phyloP scores from a whole-genome alignment of 495 filamentous ascomycete genomes.

The Aspergillus taichungensis region DNA sequence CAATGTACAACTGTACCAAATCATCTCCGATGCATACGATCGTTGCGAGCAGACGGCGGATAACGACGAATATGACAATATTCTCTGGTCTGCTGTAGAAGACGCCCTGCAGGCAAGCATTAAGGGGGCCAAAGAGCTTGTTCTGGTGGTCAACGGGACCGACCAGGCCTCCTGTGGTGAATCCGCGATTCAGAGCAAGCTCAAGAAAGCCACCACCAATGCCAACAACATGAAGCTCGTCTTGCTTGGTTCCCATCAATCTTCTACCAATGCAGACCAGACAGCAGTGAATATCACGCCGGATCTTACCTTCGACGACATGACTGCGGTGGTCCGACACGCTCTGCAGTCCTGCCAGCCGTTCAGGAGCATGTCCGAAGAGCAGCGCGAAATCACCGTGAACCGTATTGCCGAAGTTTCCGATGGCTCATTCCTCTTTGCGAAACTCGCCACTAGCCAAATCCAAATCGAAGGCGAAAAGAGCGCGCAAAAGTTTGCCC shows the following conservation, averaged over 20 bases:
- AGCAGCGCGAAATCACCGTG: constrained; percentile 19
- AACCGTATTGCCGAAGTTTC: constrained; percentile 27
- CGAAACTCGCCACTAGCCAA: constrained; percentile 26
- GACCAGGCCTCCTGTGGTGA: constrained; percentile 29
- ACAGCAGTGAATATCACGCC: constrained; percentile 7
- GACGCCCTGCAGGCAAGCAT: constrained; percentile 18
- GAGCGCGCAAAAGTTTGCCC: constrained; percentile 14
- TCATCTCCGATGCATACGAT: constrained; percentile 24
- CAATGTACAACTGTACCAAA: constrained; percentile 25
- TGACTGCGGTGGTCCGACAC: constrained; percentile 12
- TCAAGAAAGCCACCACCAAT: constrained; percentile 16
- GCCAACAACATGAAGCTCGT: constrained; percentile 21
- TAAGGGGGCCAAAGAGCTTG: constrained; percentile 22
- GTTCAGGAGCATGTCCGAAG: constrained; percentile 5
- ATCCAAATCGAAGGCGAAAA: constrained; percentile 12
- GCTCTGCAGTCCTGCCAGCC: constrained; percentile 3
- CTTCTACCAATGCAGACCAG: constrained; percentile 3
- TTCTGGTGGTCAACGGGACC: constrained; percentile 28
- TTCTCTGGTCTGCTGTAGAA: constrained; percentile 5
- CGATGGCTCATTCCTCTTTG: constrained; percentile 30
- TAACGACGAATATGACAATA: constrained; percentile 18
- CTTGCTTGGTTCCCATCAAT: constrained; percentile 22
- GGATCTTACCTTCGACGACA: constrained; percentile 18
- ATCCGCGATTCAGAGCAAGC: constrained; percentile 14
- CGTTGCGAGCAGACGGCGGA: constrained; percentile 13